Conservation (phyloP, 2,329 filamentous ascomycete species). For the Helotiales sp. region DNA sequence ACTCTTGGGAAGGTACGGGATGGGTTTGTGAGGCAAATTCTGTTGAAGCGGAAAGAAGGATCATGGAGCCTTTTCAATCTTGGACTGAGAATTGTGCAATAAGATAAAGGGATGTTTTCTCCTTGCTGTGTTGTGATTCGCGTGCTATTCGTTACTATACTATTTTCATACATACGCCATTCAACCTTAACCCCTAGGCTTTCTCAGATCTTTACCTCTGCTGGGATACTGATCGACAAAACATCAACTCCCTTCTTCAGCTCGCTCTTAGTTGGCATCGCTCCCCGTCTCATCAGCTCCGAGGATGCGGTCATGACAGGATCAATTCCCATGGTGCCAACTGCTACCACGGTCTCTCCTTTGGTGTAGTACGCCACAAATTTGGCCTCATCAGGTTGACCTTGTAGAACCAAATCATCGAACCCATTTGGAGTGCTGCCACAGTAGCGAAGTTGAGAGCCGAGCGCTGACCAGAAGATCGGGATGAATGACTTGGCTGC, state of each 20-base stretch:
- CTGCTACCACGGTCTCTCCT: constrained; percentile 85
- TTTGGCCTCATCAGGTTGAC: constrained; percentile 75
- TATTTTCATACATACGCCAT: neutral
- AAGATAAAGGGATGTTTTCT: too few species aligned
- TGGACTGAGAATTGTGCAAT: too few species aligned
- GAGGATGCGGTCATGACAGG: constrained; percentile 82
- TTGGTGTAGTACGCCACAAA: constrained; percentile 91
- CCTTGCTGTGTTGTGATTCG: neutral
- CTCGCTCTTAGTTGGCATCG: constrained; percentile 83
- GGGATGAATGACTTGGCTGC: constrained; percentile 80
- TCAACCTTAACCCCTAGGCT: neutral
- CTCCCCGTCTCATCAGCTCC: constrained; percentile 81
- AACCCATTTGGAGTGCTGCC: constrained; percentile 83
- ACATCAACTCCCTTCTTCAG: constrained; percentile 63
- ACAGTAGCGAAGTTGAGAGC: constrained; percentile 89
- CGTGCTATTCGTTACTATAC: neutral
- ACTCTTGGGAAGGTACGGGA: too few species aligned
- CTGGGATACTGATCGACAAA: constrained; percentile 31
- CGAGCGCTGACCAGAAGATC: constrained; percentile 95
- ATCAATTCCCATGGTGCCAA: constrained; percentile 89
- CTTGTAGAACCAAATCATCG: constrained; percentile 83
- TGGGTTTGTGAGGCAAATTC: too few species aligned
- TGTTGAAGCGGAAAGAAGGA: too few species aligned
- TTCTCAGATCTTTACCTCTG: constrained; percentile 22
- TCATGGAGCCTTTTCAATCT: too few species aligned